A percentile compares a stretch with the other conserved stretches of the same genome.
Evolutionary conservation across 176 grass and related monocot genomes (phyloP).

Genomic region (Panicum miliaceum): DNA sequence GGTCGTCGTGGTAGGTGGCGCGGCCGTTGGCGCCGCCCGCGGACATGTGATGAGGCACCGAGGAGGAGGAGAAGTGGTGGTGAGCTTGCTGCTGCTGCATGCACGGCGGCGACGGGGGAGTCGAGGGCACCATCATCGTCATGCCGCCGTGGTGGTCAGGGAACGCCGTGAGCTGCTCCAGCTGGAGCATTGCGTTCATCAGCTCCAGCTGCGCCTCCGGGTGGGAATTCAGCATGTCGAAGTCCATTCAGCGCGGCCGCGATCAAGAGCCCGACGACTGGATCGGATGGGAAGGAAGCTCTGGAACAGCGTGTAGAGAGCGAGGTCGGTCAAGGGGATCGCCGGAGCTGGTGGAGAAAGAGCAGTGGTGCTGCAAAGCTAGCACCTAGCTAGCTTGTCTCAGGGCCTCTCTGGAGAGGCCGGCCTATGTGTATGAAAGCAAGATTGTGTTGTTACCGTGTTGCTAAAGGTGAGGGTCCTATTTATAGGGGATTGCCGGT

Average conservation of each 20-base stretch:
- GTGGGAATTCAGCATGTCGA: conserved; percentile 63
- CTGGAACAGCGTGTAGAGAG: background rate
- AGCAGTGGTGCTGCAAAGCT: background rate
- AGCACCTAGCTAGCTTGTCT: conserved; percentile 23
- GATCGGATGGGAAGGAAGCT: background rate
- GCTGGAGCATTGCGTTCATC: conserved; percentile 86
- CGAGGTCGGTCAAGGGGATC: background rate
- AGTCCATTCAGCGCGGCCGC: conserved; percentile 53
- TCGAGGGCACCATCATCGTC: conserved; percentile 37
- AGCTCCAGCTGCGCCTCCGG: conserved; percentile 80
- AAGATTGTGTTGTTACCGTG: conserved; percentile 33
- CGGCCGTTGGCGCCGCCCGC: conserved; percentile 24
- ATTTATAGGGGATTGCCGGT: conserved; percentile 62
- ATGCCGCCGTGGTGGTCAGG: conserved; percentile 30
- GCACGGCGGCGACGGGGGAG: conserved; percentile 45
- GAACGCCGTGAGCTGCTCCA: conserved; percentile 57
- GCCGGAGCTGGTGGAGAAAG: background rate
- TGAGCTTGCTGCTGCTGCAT: conserved; percentile 14
- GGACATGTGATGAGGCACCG: conserved; percentile 43
- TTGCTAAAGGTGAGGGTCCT: conserved; percentile 39
- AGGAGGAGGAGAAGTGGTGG: conserved; percentile 20
- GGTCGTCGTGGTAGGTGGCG: background rate
- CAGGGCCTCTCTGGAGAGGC: conserved; percentile 7
- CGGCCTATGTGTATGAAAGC: conserved; percentile 19
- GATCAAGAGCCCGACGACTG: background rate